A percentile compares a stretch with the other conserved stretches of the same genome.
Evolutionary conservation across 768 basidiomycete genomes (phyloP).

Genomic region (Auricularia sp.): DNA sequence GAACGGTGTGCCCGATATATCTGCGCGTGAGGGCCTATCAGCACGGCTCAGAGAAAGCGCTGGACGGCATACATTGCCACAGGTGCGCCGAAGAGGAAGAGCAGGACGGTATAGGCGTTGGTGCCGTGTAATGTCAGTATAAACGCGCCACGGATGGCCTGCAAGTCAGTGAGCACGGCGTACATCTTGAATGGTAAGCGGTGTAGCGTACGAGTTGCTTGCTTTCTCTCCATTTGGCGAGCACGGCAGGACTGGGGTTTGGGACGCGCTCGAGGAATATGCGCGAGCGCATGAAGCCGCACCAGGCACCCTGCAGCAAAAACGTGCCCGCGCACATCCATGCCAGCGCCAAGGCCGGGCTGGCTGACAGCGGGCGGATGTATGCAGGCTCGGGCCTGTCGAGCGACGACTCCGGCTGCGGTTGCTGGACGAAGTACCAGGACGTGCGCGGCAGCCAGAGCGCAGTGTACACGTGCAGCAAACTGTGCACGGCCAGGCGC

Average conservation of each 20-base stretch:
- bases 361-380: constrained; percentile 52
- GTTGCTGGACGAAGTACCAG: constrained; percentile 31
- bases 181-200: neutral
- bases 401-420: constrained; percentile 9
- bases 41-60: neutral
- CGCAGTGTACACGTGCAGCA: constrained; percentile 53
- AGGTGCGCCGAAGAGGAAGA: constrained; percentile 71
- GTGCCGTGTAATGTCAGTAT: constrained; percentile 42
- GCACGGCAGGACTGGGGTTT: constrained; percentile 36
- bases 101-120: constrained; percentile 33
- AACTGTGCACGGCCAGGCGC: constrained; percentile 54
- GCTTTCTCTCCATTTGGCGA: constrained; percentile 31
- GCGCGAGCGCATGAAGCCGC: neutral
- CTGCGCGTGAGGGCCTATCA: constrained; percentile 22
- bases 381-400: constrained; percentile 59
- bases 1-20: constrained; percentile 47
- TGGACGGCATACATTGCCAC: constrained; percentile 36
- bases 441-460: constrained; percentile 60
- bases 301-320: constrained; percentile 60
- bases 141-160: constrained; percentile 46
- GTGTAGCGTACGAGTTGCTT: too few relatives aligned
- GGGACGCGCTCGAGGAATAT: neutral
- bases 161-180: constrained; percentile 1
- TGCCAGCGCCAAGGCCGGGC: constrained; percentile 44
- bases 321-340: constrained; percentile 47